A percentile compares a stretch with the other conserved stretches of the same genome.
These are phyloP conservation scores for Fusarium chlamydosporum DNA, from an alignment of 2,329 filamentous ascomycete genomes.

Conservation along the genomic window DNA sequence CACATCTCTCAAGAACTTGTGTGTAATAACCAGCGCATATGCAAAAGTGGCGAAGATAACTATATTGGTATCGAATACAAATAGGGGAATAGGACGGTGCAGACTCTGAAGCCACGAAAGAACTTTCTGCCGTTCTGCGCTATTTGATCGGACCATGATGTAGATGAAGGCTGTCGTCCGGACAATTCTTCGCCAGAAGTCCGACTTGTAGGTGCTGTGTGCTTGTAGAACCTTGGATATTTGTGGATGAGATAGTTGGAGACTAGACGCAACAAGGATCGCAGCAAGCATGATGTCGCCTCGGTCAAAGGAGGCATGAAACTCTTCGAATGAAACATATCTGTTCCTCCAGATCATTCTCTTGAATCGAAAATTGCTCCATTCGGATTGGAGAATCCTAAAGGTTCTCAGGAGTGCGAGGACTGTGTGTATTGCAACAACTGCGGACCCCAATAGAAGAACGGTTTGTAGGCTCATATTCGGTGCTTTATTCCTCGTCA, in stretches of 20 bases:
- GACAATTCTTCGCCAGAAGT: not conserved
- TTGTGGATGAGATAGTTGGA: not conserved
- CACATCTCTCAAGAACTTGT: not conserved
- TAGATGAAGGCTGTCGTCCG: not conserved
- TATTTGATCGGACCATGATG: not conserved
- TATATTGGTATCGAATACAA: not conserved
- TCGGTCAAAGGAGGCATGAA: not conserved
- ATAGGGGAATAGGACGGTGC: fast-evolving
- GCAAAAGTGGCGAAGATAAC: not conserved
- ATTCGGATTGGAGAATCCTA: not conserved
- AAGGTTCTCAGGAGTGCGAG: not conserved
- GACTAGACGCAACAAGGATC: fast-evolving
- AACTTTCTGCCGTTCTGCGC: not conserved
- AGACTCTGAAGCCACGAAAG: not conserved
- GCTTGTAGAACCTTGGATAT: not conserved
- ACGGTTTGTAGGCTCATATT: not conserved
- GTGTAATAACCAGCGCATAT: not conserved
- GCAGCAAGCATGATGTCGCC: not conserved
- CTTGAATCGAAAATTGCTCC: not conserved
- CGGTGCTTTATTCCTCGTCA: too few species aligned
- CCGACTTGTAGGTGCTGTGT: not conserved
- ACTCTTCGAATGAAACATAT: not conserved
- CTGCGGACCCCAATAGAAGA: not conserved
- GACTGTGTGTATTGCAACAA: not conserved
- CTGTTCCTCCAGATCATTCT: not conserved